Evolutionary conservation across 176 grass and related monocot genomes (phyloP), one percentile per base, ranked within the genome.

Genomic region (Bolboschoenus planiculmis): DNA sequence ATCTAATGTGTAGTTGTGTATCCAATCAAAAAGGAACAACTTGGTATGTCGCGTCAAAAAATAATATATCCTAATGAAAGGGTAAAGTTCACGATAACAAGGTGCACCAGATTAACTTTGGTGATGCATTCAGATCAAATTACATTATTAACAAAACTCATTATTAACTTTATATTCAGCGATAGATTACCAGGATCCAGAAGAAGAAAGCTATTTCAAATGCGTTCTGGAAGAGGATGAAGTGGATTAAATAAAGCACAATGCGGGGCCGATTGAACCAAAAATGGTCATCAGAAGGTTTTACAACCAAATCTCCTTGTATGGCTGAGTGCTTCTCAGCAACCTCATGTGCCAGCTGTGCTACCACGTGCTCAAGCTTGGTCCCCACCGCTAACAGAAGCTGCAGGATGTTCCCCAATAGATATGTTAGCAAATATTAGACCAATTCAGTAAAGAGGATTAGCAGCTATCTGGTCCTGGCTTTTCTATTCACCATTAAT

Each of bases 161-260:
- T 51, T 18, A 7, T 76, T 23, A 43, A 13, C 37, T 72, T 24
- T 24, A 42, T 21, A 56, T 76, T 40, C 33, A 20, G 60, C 21
- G 9, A 27, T 18, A 30, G 44, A 92, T 89, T 85, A 98, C 95
- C 16, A 98, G 83, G 20, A 98, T 95, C 95, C 95, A 98, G 87
- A 98, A 98, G 87, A 98, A 98, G 80, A 93, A 88, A 2, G 95
- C 92, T 21, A 95, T 88, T 83, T 98, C 95, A 65, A 98, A 98
- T 13, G 95, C 90, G 47, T 98, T 98, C 82, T 98, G 95, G 77
- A 95, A 95, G 67, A 95, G 90, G 75, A 98, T 93, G 67, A 98
- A 95, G 50, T 98, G 95, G 88, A 98, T 93, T 54, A 98, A 56
- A 84, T 88, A 90, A 2, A 98, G n/a, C 76, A 98, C 67, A 3